A percentile compares a stretch with the other conserved stretches of the same genome.
Evolutionary conservation across 768 basidiomycete species (phyloP).

Genomic region (Mycena pura): DNA sequence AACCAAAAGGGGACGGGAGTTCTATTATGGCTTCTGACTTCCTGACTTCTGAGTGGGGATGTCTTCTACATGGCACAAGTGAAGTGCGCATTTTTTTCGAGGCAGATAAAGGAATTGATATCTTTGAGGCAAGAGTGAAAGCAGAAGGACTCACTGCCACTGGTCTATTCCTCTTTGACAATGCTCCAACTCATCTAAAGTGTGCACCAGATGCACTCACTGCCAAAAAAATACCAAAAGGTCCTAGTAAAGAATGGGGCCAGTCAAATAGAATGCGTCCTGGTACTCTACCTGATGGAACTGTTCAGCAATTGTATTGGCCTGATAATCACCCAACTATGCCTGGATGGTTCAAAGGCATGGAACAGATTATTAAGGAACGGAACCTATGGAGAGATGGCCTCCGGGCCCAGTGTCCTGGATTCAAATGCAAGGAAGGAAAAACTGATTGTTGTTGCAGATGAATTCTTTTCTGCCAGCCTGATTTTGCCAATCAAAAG

Average conservation of each 20-base stretch:
- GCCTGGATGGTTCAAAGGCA: conserved; percentile 45
- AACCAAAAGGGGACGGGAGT: conserved; percentile 37
- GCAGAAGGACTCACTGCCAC: conserved; percentile 25
- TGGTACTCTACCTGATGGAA: conserved; percentile 28
- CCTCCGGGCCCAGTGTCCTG: conserved; percentile 31
- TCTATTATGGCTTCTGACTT: conserved; percentile 42
- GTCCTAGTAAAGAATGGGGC: conserved; percentile 24
- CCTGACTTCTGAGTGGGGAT: conserved; percentile 34
- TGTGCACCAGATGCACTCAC: conserved; percentile 35
- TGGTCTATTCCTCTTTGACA: conserved; percentile 24
- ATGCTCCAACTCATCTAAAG: conserved; percentile 35
- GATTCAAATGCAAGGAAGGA: conserved; percentile 29
- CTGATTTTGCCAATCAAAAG: conserved; percentile 32
- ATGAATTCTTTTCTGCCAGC: conserved; percentile 28
- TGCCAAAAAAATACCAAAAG: conserved; percentile 37
- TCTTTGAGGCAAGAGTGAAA: conserved; percentile 32
- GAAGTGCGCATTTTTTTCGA: conserved; percentile 31
- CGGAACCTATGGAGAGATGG: conserved; percentile 28
- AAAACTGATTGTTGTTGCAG: conserved; percentile 29
- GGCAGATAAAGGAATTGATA: conserved; percentile 34
- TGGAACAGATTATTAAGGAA: conserved; percentile 36
- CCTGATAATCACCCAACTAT: conserved; percentile 34
- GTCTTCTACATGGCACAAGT: conserved; percentile 18
- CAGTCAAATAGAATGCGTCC: conserved; percentile 31
- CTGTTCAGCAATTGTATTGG: conserved; percentile 41